phyloP scores from a whole-genome alignment of 805 yeast species.

The Candida stauntonica region DNA sequence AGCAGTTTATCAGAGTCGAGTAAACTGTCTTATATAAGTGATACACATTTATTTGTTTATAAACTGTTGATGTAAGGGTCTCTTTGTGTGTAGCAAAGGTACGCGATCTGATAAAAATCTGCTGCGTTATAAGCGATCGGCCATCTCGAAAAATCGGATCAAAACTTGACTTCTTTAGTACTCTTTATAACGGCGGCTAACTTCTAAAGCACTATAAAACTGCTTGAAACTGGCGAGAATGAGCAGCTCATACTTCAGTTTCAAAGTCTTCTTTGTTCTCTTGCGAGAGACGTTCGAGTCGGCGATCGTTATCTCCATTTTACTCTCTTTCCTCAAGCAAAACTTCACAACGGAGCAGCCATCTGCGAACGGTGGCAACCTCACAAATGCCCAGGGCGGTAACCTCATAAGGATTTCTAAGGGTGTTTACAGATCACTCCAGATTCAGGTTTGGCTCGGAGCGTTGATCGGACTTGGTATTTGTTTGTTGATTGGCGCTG shows the following conservation, averaged over 20 bases:
- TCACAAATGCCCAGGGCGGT: neutral
- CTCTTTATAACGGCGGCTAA: neutral
- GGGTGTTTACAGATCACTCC: slow-evolving; percentile 39
- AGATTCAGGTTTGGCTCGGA: slow-evolving; percentile 79
- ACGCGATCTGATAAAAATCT: too few species aligned
- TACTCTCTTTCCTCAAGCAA: slow-evolving; percentile 87
- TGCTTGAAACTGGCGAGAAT: too few species aligned
- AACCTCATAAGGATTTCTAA: slow-evolving; percentile 27
- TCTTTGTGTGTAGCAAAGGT: too few species aligned
- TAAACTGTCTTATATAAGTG: slow-evolving; percentile 6
- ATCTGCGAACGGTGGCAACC: neutral
- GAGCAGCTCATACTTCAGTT: slow-evolving; percentile 29
- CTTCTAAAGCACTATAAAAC: too few species aligned
- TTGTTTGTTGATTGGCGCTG: slow-evolving; percentile 69
- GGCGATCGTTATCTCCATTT: slow-evolving; percentile 83
- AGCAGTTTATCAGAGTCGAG: slow-evolving; percentile 38
- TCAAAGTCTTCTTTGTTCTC: slow-evolving; percentile 74
- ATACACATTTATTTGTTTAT: neutral
- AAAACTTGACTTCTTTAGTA: neutral
- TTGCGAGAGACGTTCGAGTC: slow-evolving; percentile 95
- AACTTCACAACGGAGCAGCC: slow-evolving; percentile 62
- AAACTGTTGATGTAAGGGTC: too few species aligned
- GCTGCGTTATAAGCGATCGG: too few species aligned
- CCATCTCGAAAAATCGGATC: neutral
- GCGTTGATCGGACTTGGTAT: slow-evolving; percentile 66